These are phyloP conservation scores for Ceratocystis alfenasii DNA, from an alignment of 2,329 filamentous ascomycete genomes.

Conservation along the genomic window DNA sequence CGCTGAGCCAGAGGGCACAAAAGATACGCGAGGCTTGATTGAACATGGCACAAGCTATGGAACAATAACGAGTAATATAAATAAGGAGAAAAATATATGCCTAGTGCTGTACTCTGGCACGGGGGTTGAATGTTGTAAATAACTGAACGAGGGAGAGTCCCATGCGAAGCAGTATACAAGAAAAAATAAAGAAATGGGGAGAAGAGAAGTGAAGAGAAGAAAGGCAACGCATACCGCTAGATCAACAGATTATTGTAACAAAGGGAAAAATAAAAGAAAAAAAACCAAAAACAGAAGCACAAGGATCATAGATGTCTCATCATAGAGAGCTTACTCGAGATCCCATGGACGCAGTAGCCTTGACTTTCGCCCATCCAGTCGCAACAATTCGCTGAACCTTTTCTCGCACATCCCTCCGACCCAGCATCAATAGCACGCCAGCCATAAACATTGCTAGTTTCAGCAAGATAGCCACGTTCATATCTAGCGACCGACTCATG, in stretches of 20 bases:
- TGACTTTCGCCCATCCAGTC: conserved; percentile 67
- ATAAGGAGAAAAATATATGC: conserved; percentile 5
- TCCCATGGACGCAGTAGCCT: conserved; percentile 82
- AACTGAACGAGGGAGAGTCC: conserved; percentile 9
- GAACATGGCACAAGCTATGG: conserved; percentile 12
- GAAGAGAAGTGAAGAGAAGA: not conserved
- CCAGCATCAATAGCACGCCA: conserved; percentile 64
- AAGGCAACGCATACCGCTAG: not conserved
- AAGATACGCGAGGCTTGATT: not conserved
- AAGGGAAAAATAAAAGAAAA: conserved; percentile 1
- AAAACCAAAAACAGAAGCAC: conserved; percentile 5
- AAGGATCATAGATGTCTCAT: not conserved
- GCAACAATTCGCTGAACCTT: conserved; percentile 57
- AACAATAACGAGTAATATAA: conserved; percentile 13
- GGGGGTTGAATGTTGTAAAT: not conserved
- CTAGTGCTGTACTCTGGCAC: not conserved
- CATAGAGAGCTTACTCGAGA: conserved; percentile 95
- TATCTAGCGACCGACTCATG: conserved; percentile 39
- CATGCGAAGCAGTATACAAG: conserved; percentile 16
- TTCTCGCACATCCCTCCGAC: conserved; percentile 62
- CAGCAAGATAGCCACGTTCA: conserved; percentile 46
- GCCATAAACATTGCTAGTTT: conserved; percentile 66
- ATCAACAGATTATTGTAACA: conserved; percentile 3
- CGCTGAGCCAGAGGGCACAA: not conserved
- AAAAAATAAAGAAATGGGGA: conserved; percentile 8